Percentiles rank a stretch among this genome's conserved stretches.
Conservation (phyloP, 345 rosid genomes). For the Lepidium africanum region DNA sequence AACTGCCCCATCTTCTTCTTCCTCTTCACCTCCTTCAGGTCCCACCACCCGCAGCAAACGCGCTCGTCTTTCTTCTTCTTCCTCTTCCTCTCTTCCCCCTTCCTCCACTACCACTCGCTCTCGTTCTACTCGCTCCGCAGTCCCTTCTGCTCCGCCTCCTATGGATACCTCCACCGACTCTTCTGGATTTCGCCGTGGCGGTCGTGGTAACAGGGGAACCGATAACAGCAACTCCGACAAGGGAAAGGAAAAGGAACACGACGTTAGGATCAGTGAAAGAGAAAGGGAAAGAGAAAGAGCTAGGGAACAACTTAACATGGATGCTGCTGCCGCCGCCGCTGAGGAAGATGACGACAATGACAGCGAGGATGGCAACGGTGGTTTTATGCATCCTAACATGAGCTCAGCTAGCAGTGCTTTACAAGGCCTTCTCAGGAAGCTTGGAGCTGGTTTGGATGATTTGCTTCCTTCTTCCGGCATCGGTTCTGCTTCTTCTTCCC, state of each 20-base stretch:
- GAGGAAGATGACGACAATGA: constrained; percentile 75
- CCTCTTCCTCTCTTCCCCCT: constrained; percentile 22
- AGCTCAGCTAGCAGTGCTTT: constrained; percentile 93
- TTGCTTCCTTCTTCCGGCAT: constrained; percentile 73
- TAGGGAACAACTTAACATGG: constrained; percentile 55
- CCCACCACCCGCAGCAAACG: constrained; percentile 83
- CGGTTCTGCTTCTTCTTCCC: constrained; percentile 84
- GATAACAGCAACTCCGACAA: constrained; percentile 46
- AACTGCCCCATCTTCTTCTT: constrained; percentile 80
- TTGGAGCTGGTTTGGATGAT: constrained; percentile 95
- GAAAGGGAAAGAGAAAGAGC: constrained; percentile 43
- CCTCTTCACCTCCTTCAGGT: constrained; percentile 53
- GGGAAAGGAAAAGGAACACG: constrained; percentile 95
- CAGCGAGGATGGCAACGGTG: constrained; percentile 81
- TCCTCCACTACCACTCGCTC: constrained; percentile 33
- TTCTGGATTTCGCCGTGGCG: constrained; percentile 69
- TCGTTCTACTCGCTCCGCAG: constrained; percentile 35
- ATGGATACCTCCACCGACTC: constrained; percentile 83
- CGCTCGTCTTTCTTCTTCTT: constrained; percentile 47
- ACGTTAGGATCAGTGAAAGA: constrained; percentile 48
- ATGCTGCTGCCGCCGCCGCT: constrained; percentile 39
- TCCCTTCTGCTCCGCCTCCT: constrained; percentile 8
- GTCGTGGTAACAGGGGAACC: constrained; percentile 36
- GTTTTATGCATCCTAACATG: constrained; percentile 76
- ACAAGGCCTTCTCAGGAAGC: constrained; percentile 88